Conservation (phyloP, 2,329 filamentous ascomycete genomes). For the Aaosphaeria pasadenensis region DNA sequence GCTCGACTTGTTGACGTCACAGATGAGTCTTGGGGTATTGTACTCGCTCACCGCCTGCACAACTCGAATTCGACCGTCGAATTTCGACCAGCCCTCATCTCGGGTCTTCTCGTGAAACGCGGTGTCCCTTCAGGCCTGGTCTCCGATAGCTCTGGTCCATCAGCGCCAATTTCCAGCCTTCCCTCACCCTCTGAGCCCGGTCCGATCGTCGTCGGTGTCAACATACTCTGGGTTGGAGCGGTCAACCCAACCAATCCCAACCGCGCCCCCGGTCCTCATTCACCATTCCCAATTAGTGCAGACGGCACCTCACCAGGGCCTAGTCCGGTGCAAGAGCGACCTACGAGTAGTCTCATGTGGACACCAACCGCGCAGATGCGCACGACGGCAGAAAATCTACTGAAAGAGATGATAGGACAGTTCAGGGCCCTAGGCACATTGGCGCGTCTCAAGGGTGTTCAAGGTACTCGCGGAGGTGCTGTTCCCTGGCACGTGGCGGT, state of each 20-base stretch:
- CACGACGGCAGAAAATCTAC: constrained; percentile 54
- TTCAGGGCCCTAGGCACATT: constrained; percentile 68
- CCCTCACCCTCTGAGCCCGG: constrained; percentile 13
- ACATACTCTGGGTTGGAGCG: constrained; percentile 46
- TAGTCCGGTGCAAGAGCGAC: constrained; percentile 11
- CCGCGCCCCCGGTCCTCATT: constrained; percentile 27
- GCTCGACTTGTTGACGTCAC: constrained; percentile 68
- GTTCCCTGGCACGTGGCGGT: constrained; percentile 76
- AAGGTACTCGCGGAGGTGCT: constrained; percentile 54
- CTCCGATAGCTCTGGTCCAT: constrained; percentile 3
- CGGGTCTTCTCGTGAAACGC: constrained; percentile 45
- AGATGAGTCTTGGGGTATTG: constrained; percentile 73
- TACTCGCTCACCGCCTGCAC: constrained; percentile 60
- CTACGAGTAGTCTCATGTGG: constrained; percentile 29
- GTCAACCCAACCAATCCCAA: constrained; percentile 27
- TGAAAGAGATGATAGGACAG: constrained; percentile 68
- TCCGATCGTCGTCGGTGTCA: constrained; percentile 39
- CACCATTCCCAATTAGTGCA: constrained; percentile 14
- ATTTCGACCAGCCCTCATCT: constrained; percentile 38
- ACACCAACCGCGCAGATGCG: constrained; percentile 29
- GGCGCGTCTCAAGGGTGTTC: constrained; percentile 63
- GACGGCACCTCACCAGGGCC: constrained; percentile 22
- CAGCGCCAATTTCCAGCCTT: constrained; percentile 14
- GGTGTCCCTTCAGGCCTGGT: constrained; percentile 15
- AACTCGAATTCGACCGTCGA: constrained; percentile 33